These are phyloP conservation scores for Sugiyamaella americana DNA, from an alignment of 805 yeast species.

Conservation along the genomic window DNA sequence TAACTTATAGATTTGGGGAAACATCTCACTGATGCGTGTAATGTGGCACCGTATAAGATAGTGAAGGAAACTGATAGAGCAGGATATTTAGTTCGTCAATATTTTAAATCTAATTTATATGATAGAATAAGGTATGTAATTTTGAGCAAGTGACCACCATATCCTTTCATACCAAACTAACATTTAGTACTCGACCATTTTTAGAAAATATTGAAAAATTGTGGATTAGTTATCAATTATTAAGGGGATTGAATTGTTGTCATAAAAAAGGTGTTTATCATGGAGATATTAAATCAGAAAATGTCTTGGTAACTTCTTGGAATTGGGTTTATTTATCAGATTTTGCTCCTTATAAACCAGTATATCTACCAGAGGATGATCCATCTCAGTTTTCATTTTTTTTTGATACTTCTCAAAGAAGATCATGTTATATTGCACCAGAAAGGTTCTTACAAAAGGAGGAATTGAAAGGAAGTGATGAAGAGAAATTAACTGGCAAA, in stretches of 20 bases:
- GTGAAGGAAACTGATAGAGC: conserved; percentile 87
- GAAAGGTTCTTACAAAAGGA: conserved; percentile 57
- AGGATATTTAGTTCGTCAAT: conserved; percentile 81
- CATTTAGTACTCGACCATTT: conserved; percentile 68
- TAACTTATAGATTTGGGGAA: conserved; percentile 26
- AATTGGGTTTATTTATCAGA: conserved; percentile 81
- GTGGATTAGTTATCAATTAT: conserved; percentile 78
- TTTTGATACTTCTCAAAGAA: conserved; percentile 82
- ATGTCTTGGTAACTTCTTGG: conserved; percentile 80
- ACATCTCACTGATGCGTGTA: conserved; percentile 46
- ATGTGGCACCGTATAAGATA: conserved; percentile 64
- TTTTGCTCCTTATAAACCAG: conserved; percentile 82
- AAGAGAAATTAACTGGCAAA: conserved; percentile 41
- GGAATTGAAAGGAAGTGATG: conserved; percentile 21
- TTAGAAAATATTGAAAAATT: conserved; percentile 71
- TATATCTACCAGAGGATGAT: conserved; percentile 80
- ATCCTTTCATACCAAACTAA: too few relatives aligned
- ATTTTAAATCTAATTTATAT: conserved; percentile 70
- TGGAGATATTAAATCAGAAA: conserved; percentile 91
- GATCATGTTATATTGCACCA: conserved; percentile 90
- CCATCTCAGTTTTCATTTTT: conserved; percentile 89
- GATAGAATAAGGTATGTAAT: conserved; percentile 53
- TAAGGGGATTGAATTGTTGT: conserved; percentile 55
- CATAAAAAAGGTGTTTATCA: conserved; percentile 63
- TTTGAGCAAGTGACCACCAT: background rate